Conservation (phyloP, 2,329 filamentous ascomycete species). For the Neopestalotiopsis sp. region DNA sequence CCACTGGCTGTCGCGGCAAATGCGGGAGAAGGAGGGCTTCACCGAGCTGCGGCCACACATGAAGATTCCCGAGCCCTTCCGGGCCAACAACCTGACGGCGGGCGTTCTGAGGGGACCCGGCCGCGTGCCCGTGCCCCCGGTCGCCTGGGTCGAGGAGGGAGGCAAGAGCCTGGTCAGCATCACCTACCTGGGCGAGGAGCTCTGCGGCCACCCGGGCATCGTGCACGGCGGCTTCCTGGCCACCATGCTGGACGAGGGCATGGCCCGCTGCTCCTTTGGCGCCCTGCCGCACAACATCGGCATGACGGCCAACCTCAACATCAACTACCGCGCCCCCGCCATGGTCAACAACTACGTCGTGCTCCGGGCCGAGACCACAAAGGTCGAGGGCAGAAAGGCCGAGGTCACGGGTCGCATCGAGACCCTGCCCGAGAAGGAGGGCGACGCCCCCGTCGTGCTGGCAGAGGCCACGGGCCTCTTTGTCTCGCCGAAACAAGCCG, state of each 20-base stretch:
- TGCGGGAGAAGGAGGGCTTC: conserved; percentile 71
- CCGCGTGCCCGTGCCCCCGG: conserved; percentile 80
- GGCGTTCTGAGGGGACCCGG: conserved; percentile 78
- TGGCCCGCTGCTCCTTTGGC: conserved; percentile 87
- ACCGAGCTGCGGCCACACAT: conserved; percentile 84
- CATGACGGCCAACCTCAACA: conserved; percentile 83
- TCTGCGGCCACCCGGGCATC: conserved; percentile 90
- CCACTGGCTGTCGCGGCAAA: conserved; percentile 73
- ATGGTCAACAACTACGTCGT: conserved; percentile 79
- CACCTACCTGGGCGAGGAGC: conserved; percentile 75
- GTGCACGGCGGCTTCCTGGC: conserved; percentile 90
- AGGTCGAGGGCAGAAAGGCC: conserved; percentile 90
- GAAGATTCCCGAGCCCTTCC: conserved; percentile 77
- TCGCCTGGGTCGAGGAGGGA: conserved; percentile 74
- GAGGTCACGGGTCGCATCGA: conserved; percentile 92
- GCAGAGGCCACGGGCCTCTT: conserved; percentile 88
- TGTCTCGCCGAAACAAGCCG: conserved; percentile 84
- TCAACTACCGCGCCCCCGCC: conserved; percentile 84
- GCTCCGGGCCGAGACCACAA: conserved; percentile 78
- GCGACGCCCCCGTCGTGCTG: conserved; percentile 69
- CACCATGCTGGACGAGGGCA: conserved; percentile 89
- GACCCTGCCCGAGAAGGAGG: conserved; percentile 66
- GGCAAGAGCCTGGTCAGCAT: conserved; percentile 75
- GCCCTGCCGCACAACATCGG: conserved; percentile 85
- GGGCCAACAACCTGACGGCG: conserved; percentile 79